Percentiles rank a stretch among this genome's conserved stretches.
Evolutionary conservation across 2,329 filamentous ascomycete genomes (phyloP).

Genomic region (Clonostachys rosea): DNA sequence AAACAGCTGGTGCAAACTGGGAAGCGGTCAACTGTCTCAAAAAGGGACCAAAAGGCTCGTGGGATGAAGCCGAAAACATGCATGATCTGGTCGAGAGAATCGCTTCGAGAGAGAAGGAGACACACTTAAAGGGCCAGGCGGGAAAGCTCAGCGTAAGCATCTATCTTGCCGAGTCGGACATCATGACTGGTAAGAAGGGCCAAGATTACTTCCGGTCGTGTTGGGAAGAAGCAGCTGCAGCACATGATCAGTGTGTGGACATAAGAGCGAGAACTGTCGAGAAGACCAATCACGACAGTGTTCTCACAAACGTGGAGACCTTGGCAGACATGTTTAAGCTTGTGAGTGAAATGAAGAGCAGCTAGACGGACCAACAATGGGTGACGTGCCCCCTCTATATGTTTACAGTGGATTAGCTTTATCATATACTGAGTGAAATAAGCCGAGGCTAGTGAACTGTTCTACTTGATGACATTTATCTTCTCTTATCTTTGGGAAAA

Average conservation of each 20-base stretch:
- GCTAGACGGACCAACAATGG: no score
- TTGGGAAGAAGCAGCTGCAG: conserved; percentile 5
- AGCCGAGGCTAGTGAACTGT: no score
- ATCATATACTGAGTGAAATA: no score
- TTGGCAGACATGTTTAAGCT: conserved; percentile 3
- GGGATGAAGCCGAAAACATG: conserved; percentile 8
- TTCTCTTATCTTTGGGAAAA: no score
- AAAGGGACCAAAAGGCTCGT: conserved; percentile 6
- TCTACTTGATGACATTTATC: no score
- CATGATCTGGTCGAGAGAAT: conserved; percentile 1
- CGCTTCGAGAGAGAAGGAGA: conserved; percentile 1
- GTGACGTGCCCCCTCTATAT: no score
- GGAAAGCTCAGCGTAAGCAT: conserved; percentile 4
- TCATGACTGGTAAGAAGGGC: conserved; percentile 7
- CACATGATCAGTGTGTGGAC: conserved; percentile 6
- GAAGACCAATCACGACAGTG: conserved; percentile 7
- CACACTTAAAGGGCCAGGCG: not conserved
- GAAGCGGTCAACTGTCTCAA: conserved; percentile 9
- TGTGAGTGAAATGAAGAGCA: no score
- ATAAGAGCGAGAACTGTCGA: conserved; percentile 3
- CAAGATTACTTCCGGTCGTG: conserved; percentile 9
- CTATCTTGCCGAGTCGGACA: conserved; percentile 8
- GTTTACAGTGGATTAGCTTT: no score
- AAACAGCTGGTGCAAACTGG: conserved; percentile 9
- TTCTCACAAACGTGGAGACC: conserved; percentile 4